Evolutionary conservation across 1,284 basidiomycete genomes (phyloP).

Genomic region (Cutaneotrichosporon spelunceum): DNA sequence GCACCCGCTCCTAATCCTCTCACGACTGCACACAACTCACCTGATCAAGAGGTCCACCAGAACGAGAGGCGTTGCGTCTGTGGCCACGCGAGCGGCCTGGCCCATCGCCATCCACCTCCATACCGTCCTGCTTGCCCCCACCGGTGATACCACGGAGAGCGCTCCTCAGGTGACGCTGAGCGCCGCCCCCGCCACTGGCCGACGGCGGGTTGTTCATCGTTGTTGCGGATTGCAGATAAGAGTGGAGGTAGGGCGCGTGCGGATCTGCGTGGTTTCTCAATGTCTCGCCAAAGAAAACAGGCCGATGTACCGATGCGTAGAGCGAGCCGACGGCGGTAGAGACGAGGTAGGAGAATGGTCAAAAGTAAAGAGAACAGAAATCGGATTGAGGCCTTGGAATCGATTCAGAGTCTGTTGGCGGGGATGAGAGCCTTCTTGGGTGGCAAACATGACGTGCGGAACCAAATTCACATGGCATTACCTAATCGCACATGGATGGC

Average conservation of each 20-base stretch:
- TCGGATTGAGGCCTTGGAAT: not conserved
- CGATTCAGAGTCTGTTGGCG: not conserved
- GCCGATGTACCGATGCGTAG: not conserved
- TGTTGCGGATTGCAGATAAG: not conserved
- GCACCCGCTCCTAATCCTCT: not conserved
- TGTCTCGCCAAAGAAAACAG: not conserved
- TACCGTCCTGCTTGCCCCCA: constrained; percentile 24
- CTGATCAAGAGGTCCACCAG: constrained; percentile 39
- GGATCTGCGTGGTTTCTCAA: not conserved
- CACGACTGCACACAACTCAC: constrained; percentile 25
- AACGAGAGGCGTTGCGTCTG: constrained; percentile 22
- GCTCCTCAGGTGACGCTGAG: constrained; percentile 12
- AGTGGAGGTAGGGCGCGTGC: not conserved
- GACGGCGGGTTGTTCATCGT: constrained; percentile 1
- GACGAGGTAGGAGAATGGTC: not conserved
- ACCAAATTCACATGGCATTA: not conserved
- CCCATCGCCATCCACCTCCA: constrained; percentile 39
- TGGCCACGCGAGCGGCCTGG: constrained; percentile 26
- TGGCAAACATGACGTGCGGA: constrained; percentile 8
- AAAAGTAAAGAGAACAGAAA: not conserved
- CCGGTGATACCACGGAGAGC: constrained; percentile 38
- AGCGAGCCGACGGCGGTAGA: not conserved
- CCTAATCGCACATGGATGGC: not conserved
- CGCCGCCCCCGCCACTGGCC: constrained; percentile 10
- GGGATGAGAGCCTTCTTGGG: not conserved